Conservation (phyloP, 495 filamentous ascomycete genomes). For the Trichoderma orchidacearum region DNA sequence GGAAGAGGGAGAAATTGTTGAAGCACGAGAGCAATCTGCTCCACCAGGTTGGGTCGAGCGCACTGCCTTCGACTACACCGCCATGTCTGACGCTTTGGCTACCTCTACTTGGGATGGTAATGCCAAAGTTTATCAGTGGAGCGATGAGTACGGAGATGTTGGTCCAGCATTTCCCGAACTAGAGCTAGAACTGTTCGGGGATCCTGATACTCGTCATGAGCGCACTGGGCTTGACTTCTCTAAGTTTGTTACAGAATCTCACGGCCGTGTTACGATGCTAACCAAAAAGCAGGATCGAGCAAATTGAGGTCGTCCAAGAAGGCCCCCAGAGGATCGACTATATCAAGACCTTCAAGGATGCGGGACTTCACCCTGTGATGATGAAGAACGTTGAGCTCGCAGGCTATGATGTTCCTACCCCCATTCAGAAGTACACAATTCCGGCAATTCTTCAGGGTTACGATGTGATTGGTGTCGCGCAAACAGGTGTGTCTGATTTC, state of each 20-base stretch:
- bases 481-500: slow-evolving; percentile 57
- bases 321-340: slow-evolving; percentile 38
- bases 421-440: slow-evolving; percentile 73
- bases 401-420: slow-evolving; percentile 52
- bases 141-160: slow-evolving; percentile 73
- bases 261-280: neutral
- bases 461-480: slow-evolving; percentile 78
- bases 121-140: slow-evolving; percentile 66
- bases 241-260: slow-evolving; percentile 20
- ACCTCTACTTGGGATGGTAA: slow-evolving; percentile 23
- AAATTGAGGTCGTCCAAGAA: slow-evolving; percentile 46
- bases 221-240: slow-evolving; percentile 26
- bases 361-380: slow-evolving; percentile 78
- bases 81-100: slow-evolving; percentile 19
- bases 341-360: slow-evolving; percentile 51
- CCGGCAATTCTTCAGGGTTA: slow-evolving; percentile 58
- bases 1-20: slow-evolving; percentile 20
- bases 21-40: slow-evolving; percentile 9
- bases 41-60: slow-evolving; percentile 38
- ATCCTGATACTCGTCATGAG: slow-evolving; percentile 17
- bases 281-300: slow-evolving; percentile 29
- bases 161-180: slow-evolving; percentile 54
- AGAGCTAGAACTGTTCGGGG: slow-evolving; percentile 59
- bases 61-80: slow-evolving; percentile 14
- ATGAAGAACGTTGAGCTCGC: slow-evolving; percentile 59